phyloP scores from a whole-genome alignment of 345 rosid genomes.

The Lumnitzera racemosa region DNA sequence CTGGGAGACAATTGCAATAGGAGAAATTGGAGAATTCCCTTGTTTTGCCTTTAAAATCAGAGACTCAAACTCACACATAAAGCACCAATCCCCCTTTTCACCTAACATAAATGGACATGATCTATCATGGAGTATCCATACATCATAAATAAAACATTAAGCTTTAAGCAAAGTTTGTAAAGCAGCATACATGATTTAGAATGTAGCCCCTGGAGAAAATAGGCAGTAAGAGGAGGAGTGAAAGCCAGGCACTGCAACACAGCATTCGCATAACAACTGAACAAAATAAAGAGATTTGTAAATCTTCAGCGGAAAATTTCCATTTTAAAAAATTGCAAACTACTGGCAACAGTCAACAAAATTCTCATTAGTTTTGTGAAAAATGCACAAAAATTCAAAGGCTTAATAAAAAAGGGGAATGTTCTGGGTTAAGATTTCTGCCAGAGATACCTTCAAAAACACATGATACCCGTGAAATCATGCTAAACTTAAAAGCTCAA shows the following conservation, averaged over 20 bases:
- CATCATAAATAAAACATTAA: background rate
- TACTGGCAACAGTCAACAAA: too few species aligned
- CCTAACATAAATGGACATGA: constrained; percentile 34
- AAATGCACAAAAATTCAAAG: too few species aligned
- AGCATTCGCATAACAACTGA: constrained; percentile 97
- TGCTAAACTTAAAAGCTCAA: too few species aligned
- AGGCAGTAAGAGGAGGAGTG: constrained; percentile 87
- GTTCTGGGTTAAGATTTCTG: too few species aligned
- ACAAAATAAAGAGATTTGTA: constrained; percentile 13
- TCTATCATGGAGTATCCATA: constrained; percentile 7
- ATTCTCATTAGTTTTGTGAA: too few species aligned
- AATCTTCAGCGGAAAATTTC: background rate
- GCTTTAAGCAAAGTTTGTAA: too few species aligned
- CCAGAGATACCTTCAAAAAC: too few species aligned
- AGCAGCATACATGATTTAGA: constrained; percentile 61
- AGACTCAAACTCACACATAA: constrained; percentile 81
- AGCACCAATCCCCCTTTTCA: constrained; percentile 69
- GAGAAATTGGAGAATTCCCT: constrained; percentile 64
- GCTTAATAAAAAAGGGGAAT: too few species aligned
- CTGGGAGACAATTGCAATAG: constrained; percentile 59
- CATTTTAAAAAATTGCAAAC: background rate
- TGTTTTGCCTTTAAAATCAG: constrained; percentile 68
- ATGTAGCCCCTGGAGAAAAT: constrained; percentile 79
- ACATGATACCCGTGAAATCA: too few species aligned
- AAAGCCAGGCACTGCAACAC: constrained; percentile 89